Conservation (phyloP, 768 basidiomycete species). For the Mycena crocata region DNA sequence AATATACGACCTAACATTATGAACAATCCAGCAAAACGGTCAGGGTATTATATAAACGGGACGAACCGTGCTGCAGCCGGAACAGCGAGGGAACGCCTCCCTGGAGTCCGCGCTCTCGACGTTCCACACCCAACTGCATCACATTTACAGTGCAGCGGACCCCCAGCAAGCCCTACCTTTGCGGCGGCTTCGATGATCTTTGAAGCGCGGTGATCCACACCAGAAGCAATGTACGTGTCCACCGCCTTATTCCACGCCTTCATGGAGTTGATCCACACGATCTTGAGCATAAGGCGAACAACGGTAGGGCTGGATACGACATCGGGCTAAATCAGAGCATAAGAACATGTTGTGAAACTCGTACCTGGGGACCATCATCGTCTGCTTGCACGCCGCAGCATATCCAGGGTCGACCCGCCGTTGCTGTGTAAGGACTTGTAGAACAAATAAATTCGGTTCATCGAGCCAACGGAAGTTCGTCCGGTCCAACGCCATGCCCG, state of each 20-base stretch:
- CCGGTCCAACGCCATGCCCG: background rate
- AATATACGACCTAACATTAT: conserved; percentile 1
- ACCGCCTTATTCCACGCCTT: background rate
- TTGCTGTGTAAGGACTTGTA: background rate
- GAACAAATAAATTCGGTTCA: background rate
- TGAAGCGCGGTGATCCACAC: background rate
- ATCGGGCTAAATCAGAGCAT: background rate
- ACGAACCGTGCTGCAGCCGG: conserved; percentile 13
- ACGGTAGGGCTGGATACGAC: background rate
- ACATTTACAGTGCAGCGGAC: background rate
- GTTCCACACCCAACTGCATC: background rate
- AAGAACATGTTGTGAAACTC: background rate
- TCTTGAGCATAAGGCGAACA: background rate
- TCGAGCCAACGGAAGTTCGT: background rate
- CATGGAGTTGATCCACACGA: background rate
- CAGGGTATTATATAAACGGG: too few species aligned
- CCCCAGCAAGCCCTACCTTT: background rate
- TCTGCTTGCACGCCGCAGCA: conserved; percentile 4
- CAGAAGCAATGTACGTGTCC: conserved; percentile 4
- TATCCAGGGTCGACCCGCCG: background rate
- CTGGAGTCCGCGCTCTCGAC: background rate
- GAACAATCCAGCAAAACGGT: background rate
- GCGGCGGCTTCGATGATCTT: conserved; percentile 2
- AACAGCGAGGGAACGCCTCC: background rate
- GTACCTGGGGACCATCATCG: background rate